Evolutionary conservation across 2,329 filamentous ascomycete species (phyloP).

Genomic region (Penicillium nordicum): DNA sequence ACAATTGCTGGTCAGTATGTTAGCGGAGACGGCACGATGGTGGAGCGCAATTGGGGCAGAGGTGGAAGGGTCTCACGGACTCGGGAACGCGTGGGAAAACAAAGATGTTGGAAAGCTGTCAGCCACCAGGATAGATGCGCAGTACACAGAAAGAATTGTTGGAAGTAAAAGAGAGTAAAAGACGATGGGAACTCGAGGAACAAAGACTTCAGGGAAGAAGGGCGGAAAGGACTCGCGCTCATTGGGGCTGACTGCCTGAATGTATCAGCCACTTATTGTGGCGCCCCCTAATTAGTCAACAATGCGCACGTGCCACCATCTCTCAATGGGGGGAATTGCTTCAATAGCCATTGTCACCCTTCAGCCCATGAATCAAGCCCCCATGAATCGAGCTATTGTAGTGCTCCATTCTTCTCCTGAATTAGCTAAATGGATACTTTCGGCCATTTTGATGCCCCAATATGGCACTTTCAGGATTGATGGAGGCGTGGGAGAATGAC

Average conservation of each 20-base stretch:
- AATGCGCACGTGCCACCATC: conserved; percentile 19
- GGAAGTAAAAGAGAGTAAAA: conserved; percentile 1
- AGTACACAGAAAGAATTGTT: neutral
- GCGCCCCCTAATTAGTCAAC: conserved; percentile 14
- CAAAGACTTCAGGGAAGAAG: conserved; percentile 17
- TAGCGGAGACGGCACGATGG: conserved; percentile 14
- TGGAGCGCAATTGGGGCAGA: conserved; percentile 20
- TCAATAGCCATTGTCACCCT: conserved; percentile 10
- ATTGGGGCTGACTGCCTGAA: conserved; percentile 9
- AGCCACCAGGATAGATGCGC: neutral
- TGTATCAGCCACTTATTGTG: conserved; percentile 20
- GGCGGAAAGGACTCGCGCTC: conserved; percentile 26
- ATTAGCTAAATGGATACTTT: neutral
- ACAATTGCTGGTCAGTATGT: conserved; percentile 21
- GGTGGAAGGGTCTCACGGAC: conserved; percentile 18
- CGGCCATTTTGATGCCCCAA: neutral
- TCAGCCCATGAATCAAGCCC: conserved; percentile 1
- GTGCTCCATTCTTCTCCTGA: neutral
- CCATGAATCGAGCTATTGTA: conserved; percentile 8
- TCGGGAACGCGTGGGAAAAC: conserved; percentile 20
- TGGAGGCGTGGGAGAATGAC: neutral
- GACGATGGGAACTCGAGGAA: conserved; percentile 5
- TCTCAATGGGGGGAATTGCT: conserved; percentile 11
- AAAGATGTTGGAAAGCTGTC: neutral
- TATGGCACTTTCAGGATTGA: neutral